Evolutionary conservation across 2,329 filamentous ascomycete species (phyloP), one percentile per base, ranked within the genome.

Genomic region (Aciculosporium take): DNA sequence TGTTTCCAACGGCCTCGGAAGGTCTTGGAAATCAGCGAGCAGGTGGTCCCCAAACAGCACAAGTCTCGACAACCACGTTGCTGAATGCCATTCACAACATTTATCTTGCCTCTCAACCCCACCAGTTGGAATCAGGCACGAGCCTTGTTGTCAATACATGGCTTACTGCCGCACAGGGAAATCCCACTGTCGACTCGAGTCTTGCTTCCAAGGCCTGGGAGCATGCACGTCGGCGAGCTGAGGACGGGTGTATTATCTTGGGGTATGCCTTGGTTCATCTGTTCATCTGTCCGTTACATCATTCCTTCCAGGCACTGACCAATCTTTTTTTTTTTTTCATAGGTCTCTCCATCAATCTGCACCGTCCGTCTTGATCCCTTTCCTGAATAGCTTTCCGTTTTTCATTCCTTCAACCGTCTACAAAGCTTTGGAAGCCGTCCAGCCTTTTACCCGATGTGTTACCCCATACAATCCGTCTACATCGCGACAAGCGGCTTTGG

Each of bases 111-210:
- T 79, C 79, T 24, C 78, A 86, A 54, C 77, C 89, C n/a, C 91
- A 94, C 59, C 72, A 73, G 47, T 74, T 98, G 35, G 91, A 98
- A 61, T 80, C 87, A 37, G 86, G 85, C 50, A 91, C 88, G 28
- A 94, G 86, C 58, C 61, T 96, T 30, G 88, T 91, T 0, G 86
- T 96, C 49, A 96, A 96, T 65, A 95, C 87, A 43, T 95, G 88
- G 88, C 72, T 91, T 40, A 94, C 85, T 3, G 84, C 85, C 15
- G 71, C 76, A 23, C 83, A 83, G 50, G 66, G 74, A 20, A 76
- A 80, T 30, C 71, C 75, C 3, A 87, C 84, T 7, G 76, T 96
- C 32, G 91, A 98, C 62, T 64, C 74, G 32, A 75, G 82, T 18
- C 64, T 98, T 39, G 84, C 84, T 13, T 70, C 76, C 40, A 77